Evolutionary conservation across 345 rosid species (phyloP), one percentile per base, ranked within the genome.

Genomic region (Stellera chamaejasme): DNA sequence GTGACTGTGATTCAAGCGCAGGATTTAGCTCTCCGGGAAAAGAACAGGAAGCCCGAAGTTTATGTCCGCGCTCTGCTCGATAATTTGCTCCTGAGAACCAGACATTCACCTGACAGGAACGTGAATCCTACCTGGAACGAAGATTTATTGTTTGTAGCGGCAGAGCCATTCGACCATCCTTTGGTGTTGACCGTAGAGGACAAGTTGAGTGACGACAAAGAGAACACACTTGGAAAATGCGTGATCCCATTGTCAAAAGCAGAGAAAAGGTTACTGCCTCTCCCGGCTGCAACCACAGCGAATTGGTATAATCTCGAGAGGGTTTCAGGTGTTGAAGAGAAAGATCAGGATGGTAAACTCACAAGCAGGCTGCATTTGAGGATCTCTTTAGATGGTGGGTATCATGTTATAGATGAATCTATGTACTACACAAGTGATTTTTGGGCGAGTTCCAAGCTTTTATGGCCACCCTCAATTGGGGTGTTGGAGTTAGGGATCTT

Each of bases 361-460:
- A 72, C 78, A 0, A 67, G 82, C 41, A 72, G 80, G 72, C 64
- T 80, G 52, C 82, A 77, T 48, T n/a, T 80, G 67, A 65, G 76
- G 59, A 55, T 75, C 28, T 65, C 67, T n/a, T 66, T 80, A 52
- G 85, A 80, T 6, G 85, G 82, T 39, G 76, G 79, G 11, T 77
- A 80, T 42, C 85, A 80, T 62, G 80, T 80, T 39, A 66, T 77
- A 0, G 85, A 80, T 27, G 85, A 80, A 19, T 67, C 80, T 2
- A 75, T 71, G 44, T 77, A 72, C 52, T 77, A 80, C 64, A 75
- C 80, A n/a, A 77, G 82, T 16, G 80, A 80, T 41, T 70, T 77
- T 45, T 54, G 82, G 64, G 74, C 85, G 45, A 74, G 82, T 1
- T 65, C 77, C 9, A 68, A 68, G 36, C 50, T 60, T 49, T 51